Conservation (phyloP, 2,329 filamentous ascomycete species). For the Xylaria sp. region DNA sequence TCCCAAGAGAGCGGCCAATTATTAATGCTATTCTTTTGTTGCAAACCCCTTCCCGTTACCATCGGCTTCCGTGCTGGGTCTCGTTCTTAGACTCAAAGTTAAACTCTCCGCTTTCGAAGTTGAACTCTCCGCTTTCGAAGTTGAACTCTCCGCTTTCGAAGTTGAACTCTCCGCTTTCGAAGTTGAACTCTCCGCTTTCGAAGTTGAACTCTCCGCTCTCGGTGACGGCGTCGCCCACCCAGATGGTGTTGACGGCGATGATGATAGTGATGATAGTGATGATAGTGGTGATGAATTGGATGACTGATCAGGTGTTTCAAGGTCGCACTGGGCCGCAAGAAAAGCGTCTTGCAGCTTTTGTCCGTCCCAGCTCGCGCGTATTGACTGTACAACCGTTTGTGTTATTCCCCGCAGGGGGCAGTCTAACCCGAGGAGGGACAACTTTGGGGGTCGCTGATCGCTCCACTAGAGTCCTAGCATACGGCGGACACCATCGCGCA, state of each 20-base stretch:
- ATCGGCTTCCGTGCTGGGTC: not conserved
- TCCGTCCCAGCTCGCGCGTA: not conserved
- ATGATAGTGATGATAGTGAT: no score
- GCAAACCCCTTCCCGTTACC: not conserved
- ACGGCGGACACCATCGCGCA: constrained; percentile 82
- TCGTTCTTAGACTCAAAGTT: not conserved
- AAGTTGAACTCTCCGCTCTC: no score
- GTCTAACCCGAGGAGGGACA: not conserved
- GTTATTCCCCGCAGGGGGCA: not conserved
- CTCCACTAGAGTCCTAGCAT: constrained; percentile 75
- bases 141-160: no score
- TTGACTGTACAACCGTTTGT: constrained; percentile 25
- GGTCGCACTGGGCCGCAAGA: not conserved
- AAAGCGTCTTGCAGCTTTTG: not conserved
- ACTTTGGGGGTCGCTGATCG: constrained; percentile 26
- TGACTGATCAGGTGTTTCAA: not conserved
- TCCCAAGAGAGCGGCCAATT: not conserved
- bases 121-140: no score
- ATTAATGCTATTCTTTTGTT: not conserved
- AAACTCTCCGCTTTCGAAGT: no score
- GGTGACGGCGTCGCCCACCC: no score
- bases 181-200: no score
- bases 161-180: no score
- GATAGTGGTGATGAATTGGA: not conserved
- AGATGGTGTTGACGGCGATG: no score